phyloP scores from a whole-genome alignment of 768 basidiomycete genomes.

The Solioccasus polychromus region DNA sequence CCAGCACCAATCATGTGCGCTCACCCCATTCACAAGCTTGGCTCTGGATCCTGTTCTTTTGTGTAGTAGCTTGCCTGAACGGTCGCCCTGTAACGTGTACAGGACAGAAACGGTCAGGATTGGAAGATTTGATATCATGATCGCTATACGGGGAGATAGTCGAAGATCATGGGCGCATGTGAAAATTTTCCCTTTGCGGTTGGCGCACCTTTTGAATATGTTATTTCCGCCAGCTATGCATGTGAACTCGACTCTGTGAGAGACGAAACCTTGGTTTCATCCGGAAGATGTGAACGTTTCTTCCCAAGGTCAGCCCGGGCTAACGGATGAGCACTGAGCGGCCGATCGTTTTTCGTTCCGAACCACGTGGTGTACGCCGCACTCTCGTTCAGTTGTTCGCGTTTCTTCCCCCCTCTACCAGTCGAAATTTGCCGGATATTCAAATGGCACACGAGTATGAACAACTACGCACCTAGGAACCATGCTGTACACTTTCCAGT shows the following conservation, averaged over 20 bases:
- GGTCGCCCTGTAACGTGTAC: constrained; percentile 7
- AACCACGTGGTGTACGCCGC: not conserved
- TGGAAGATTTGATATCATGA: constrained; percentile 18
- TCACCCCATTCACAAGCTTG: constrained; percentile 3
- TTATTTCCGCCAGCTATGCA: constrained; percentile 9
- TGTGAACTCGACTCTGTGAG: too few relatives aligned
- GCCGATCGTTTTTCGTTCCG: not conserved
- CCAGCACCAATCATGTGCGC: constrained; percentile 3
- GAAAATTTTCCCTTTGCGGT: too few relatives aligned
- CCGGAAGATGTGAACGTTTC: not conserved
- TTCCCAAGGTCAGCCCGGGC: not conserved
- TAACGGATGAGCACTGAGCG: not conserved
- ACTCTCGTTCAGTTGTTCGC: not conserved
- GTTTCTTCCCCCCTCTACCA: not conserved
- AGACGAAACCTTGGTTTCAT: constrained; percentile 23
- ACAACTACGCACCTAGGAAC: constrained; percentile 1
- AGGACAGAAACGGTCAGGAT: constrained; percentile 9
- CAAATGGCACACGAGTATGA: too few relatives aligned
- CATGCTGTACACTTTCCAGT: too few relatives aligned
- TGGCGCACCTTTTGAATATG: not conserved
- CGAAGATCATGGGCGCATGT: too few relatives aligned
- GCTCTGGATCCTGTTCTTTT: constrained; percentile 1
- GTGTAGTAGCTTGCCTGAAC: constrained; percentile 1
- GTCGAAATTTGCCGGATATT: too few relatives aligned
- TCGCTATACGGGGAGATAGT: too few relatives aligned